Evolutionary conservation across 345 rosid genomes (phyloP).

Genomic region (Iberis pinnata): DNA sequence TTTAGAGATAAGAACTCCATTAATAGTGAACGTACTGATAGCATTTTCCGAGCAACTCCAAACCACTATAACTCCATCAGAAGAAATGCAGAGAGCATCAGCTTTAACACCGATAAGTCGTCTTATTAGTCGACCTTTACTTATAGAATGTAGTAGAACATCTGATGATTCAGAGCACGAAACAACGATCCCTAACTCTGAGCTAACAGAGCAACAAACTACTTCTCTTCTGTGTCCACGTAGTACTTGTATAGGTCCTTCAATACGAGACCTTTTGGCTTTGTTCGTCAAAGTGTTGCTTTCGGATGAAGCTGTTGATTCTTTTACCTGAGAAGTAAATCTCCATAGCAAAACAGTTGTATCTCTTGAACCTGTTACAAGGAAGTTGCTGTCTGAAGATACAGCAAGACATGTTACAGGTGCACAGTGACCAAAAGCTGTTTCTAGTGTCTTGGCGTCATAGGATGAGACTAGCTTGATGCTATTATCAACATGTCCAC

Average conservation of each 20-base stretch:
- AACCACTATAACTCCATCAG: conserved; percentile 66
- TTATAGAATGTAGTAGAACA: conserved; percentile 71
- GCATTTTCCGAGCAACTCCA: conserved; percentile 55
- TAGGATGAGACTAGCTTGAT: conserved; percentile 76
- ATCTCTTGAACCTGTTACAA: conserved; percentile 90
- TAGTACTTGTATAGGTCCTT: conserved; percentile 90
- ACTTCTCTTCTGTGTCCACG: conserved; percentile 75
- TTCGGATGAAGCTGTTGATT: conserved; percentile 36
- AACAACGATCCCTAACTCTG: conserved; percentile 79
- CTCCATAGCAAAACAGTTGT: conserved; percentile 88
- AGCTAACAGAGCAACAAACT: conserved; percentile 68
- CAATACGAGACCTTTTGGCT: conserved; percentile 41
- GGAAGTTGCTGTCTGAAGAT: conserved; percentile 66
- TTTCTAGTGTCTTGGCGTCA: conserved; percentile 79
- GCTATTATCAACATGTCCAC: conserved; percentile 89
- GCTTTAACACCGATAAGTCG: conserved; percentile 71
- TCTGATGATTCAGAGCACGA: conserved; percentile 66
- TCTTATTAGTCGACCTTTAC: conserved; percentile 78
- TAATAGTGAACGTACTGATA: conserved; percentile 66
- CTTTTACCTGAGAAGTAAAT: conserved; percentile 49
- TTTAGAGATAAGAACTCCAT: conserved; percentile 55
- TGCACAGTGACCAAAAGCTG: conserved; percentile 83
- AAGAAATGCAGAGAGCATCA: conserved; percentile 66
- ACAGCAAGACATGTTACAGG: conserved; percentile 94
- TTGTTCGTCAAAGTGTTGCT: conserved; percentile 22